Conservation (phyloP, 2,329 filamentous ascomycete genomes). For the Phyllosticta paracitricarpa region DNA sequence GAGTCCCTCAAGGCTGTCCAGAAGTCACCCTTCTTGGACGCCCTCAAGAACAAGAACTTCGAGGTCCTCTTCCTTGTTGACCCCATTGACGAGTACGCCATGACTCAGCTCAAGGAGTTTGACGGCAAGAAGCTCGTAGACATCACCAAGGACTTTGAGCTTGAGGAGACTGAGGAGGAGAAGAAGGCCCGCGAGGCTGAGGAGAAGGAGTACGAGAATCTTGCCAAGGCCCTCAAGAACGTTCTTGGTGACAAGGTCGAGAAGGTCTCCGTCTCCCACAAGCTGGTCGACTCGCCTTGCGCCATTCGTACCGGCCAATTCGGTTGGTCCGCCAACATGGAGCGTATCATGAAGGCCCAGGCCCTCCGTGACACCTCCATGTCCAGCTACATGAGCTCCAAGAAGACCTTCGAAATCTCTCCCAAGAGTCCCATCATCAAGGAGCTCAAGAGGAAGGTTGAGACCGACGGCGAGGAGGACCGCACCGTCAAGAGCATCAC, state of each 20-base stretch:
- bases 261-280: slow-evolving; percentile 99
- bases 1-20: slow-evolving; percentile 97
- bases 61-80: slow-evolving; percentile 99
- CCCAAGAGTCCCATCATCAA: slow-evolving; percentile 95
- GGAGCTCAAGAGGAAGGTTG: slow-evolving; percentile 99
- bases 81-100: slow-evolving; percentile 98
- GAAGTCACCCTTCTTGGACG: slow-evolving; percentile 98
- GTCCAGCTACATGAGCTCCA: slow-evolving; percentile 99
- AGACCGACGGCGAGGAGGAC: slow-evolving; percentile 94
- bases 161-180: slow-evolving; percentile 99
- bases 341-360: slow-evolving; percentile 99
- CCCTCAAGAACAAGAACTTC: slow-evolving; percentile 98
- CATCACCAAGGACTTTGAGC: slow-evolving; percentile 99
- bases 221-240: slow-evolving; percentile 98
- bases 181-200: slow-evolving; percentile 90
- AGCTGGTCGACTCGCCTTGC: slow-evolving; percentile 87
- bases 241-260: slow-evolving; percentile 98
- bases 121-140: slow-evolving; percentile 99
- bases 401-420: slow-evolving; percentile 99
- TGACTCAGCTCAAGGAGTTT: slow-evolving; percentile 99
- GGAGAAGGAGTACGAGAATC: slow-evolving; percentile 95
- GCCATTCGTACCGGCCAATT: slow-evolving; percentile 99
- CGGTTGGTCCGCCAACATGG: slow-evolving; percentile 99
- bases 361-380: slow-evolving; percentile 99
- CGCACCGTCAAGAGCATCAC: slow-evolving; percentile 99